Evolutionary conservation across 495 filamentous ascomycete genomes (phyloP).

Genomic region (Viridothelium virens): DNA sequence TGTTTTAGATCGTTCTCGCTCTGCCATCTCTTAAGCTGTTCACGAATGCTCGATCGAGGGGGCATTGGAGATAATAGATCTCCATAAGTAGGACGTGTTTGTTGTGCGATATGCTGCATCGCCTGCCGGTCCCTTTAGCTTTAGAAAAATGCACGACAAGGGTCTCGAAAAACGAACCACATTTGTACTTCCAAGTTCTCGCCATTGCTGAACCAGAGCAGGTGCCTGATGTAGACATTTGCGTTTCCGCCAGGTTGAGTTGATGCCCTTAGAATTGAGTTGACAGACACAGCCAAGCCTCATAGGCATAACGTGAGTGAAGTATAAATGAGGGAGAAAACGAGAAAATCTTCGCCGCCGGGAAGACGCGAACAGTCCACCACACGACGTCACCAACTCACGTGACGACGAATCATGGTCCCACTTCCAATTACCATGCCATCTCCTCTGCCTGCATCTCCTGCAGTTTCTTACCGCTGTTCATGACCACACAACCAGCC

Average conservation of each 20-base stretch:
- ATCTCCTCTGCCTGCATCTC: neutral
- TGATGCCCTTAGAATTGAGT: neutral
- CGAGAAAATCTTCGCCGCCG: too few species aligned
- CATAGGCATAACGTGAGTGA: neutral
- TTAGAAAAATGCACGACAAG: neutral
- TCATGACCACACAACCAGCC: too few species aligned
- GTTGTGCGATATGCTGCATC: neutral
- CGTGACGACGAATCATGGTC: neutral
- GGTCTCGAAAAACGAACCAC: neutral
- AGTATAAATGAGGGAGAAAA: neutral
- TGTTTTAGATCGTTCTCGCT: constrained; percentile 27
- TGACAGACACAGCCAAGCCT: neutral
- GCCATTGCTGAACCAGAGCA: neutral
- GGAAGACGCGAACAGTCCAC: neutral
- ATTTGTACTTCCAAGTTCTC: neutral
- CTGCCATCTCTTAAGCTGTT: constrained; percentile 35
- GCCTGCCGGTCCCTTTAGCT: neutral
- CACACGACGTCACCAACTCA: neutral
- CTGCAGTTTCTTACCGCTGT: too few species aligned
- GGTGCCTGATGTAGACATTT: neutral
- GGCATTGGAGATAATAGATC: neutral
- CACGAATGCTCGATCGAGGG: constrained; percentile 26
- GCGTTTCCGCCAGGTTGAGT: neutral
- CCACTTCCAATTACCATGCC: neutral
- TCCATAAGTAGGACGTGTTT: neutral